Base-by-base conservation (phyloP, 495 filamentous ascomycete species). In the Apiosordaria backusii region DNA sequence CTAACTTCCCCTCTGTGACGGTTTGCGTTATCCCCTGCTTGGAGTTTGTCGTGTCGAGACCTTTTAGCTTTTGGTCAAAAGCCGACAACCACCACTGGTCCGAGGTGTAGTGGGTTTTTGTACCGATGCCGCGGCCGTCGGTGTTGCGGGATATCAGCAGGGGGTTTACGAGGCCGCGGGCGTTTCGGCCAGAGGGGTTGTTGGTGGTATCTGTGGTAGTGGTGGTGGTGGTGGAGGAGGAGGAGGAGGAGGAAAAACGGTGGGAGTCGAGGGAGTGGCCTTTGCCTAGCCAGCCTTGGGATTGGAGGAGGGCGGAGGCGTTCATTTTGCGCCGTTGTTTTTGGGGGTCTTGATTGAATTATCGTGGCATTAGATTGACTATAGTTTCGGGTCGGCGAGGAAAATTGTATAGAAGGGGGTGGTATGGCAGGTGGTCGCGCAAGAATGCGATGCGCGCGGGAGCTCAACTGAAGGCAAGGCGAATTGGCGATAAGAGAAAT, bases 71-170 rank as follows among this genome's bases (percentile, higher is more conserved):
- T 72, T 89, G 85, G 78, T 94, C 91, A 70, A 93, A 92, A 55
- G 90, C 90, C 57, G 87, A 84, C 65, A 92, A 76, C 90, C 90
- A 93, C 91, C 91, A 94, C 68, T 91, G 89, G 60, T 86, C 83
- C 68, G 85, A 86, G 55, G 86, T 89, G 65, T 80, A 76, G 60
- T 88, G 88, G n/a, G 81, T 78, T 63, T 83, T 82, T 70, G 85
- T 87, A 62, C 91, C 90, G 4, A 94, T 78, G 27, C 91, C 91
- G 66, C 86, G 79, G 63, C 85, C 87, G 76, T 91, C 87, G 35
- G 83, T 76, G 75, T 90, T 91, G 62, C 85, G 86, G 18, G 86
- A 83, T 26, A 92, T 81, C 53, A 90, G 84, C 25, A 94, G 77
- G 7, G 90, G 90, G 64, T 84, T 85, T 15, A 84, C 82, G 7